Conservation (phyloP, 1,139 yeast genomes). For the Candida sp. region DNA sequence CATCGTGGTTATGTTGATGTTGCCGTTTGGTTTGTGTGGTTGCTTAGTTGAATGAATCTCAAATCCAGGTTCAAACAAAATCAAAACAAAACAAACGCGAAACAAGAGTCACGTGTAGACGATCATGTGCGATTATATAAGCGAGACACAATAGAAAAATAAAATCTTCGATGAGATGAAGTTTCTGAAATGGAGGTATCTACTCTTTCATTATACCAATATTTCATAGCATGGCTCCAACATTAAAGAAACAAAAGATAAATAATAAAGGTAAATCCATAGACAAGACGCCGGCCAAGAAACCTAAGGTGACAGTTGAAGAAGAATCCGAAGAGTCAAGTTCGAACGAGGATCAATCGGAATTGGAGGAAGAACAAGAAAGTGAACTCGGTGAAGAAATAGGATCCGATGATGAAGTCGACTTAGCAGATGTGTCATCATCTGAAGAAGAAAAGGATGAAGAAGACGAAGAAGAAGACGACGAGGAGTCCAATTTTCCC, state of each 20-base stretch:
- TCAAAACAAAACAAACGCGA: slow-evolving; percentile 1
- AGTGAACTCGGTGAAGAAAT: slow-evolving; percentile 14
- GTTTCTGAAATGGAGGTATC: background rate
- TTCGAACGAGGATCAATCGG: slow-evolving; percentile 12
- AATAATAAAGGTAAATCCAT: slow-evolving; percentile 10
- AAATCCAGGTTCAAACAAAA: slow-evolving; percentile 1
- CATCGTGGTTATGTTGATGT: background rate
- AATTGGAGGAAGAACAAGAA: slow-evolving; percentile 11
- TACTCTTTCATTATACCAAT: background rate
- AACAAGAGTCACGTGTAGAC: background rate
- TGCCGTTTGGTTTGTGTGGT: background rate
- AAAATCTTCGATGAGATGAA: slow-evolving; percentile 1
- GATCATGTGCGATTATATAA: background rate
- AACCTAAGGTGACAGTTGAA: slow-evolving; percentile 5
- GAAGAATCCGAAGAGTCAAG: slow-evolving; percentile 1
- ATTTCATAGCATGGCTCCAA: slow-evolving; percentile 7
- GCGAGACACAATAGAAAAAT: background rate
- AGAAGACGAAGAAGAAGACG: slow-evolving; percentile 22
- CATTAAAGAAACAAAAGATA: slow-evolving; percentile 13
- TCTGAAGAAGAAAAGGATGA: slow-evolving; percentile 17
- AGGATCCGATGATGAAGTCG: slow-evolving; percentile 18
- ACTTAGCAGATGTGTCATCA: slow-evolving; percentile 17
- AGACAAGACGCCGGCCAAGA: slow-evolving; percentile 6
- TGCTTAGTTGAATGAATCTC: background rate
- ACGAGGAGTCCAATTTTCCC: slow-evolving; percentile 46